A percentile compares a stretch with the other conserved stretches of the same genome.
Evolutionary conservation across 345 rosid genomes (phyloP).

Genomic region (Boechera divaricarpa): DNA sequence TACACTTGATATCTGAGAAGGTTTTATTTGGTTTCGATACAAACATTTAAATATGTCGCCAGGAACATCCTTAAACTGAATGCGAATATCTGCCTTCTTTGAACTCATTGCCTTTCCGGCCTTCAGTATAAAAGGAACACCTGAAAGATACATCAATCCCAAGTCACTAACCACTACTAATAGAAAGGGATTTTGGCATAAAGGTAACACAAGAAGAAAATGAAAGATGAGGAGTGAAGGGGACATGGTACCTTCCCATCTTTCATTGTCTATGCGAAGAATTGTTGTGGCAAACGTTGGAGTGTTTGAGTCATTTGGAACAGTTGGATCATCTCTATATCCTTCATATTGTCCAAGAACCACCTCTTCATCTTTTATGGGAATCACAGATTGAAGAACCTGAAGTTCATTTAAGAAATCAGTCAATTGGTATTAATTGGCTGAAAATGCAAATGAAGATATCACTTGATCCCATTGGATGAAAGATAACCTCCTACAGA

Average conservation of each 20-base stretch:
- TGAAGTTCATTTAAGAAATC: constrained; percentile 43
- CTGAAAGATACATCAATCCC: constrained; percentile 49
- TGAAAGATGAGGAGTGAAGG: constrained; percentile 1
- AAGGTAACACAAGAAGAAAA: constrained; percentile 16
- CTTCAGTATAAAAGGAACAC: constrained; percentile 95
- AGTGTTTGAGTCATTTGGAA: constrained; percentile 89
- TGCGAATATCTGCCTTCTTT: constrained; percentile 97
- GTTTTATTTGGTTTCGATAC: constrained; percentile 1
- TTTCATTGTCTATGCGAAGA: constrained; percentile 88
- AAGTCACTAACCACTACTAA: constrained; percentile 13
- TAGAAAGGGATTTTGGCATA: constrained; percentile 5
- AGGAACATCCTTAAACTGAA: constrained; percentile 99
- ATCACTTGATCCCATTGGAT: constrained; percentile 3
- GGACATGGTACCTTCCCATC: constrained; percentile 90
- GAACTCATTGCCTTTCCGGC: constrained; percentile 98
- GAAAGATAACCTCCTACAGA: not conserved
- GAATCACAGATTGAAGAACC: constrained; percentile 96
- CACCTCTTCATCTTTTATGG: constrained; percentile 90
- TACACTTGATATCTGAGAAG: constrained; percentile 17
- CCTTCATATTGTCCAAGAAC: constrained; percentile 97
- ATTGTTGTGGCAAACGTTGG: constrained; percentile 91
- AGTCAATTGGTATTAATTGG: constrained; percentile 29
- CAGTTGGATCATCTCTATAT: constrained; percentile 92
- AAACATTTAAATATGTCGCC: constrained; percentile 96
- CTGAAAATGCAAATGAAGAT: constrained; percentile 17